Evolutionary conservation across 1,284 basidiomycete species (phyloP), one percentile per base, ranked within the genome.

Genomic region (Ustilago xerochloae): DNA sequence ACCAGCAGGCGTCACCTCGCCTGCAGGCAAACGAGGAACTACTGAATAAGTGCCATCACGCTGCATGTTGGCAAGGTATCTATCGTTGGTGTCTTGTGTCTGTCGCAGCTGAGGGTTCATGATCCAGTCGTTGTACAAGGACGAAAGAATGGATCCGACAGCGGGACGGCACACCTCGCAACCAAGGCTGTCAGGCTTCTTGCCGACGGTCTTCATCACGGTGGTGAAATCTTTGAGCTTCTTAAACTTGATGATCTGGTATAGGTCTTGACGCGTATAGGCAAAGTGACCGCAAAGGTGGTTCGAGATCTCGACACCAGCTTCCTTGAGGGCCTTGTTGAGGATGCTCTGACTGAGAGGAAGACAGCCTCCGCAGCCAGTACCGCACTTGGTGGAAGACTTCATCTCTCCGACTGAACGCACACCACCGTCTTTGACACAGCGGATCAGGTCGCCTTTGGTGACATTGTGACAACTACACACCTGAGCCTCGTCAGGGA

Each of bases 141-240:
- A 90, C 0, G 90, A 89, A 28, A 92, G 85, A 63, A 92, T 90
- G 70, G 87, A 89, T 15, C 87, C 91, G 38, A 92, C 87, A 2
- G 88, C 88, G 2, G 91, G 91, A 75, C 90, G 91, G 85, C 91
- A 92, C 26, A 90, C 84, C 81, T 92, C 91, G 76, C 91, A 92
- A 1, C 91, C 91, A 6, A 90, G 78, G 1, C 89, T 86, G 41
- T 87, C 85, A 24, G 86, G 81, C 41, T 87, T 87, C 15, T 87
- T 85, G 28, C 90, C 90, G 6, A 86, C 85, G 10, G 85, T 85
- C 15, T 83, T 79, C 87, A 91, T 89, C 47, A 91, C 86, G 24
- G 88, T 87, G 0, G 85, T 73, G 71, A 91, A 90, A 20, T 88
- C 88, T 69, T 85, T 87, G 43, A 92, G 86, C 75, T 88, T 87